phyloP scores from a whole-genome alignment of 2,329 filamentous ascomycete species.

The Cucurbitaria berberidis region DNA sequence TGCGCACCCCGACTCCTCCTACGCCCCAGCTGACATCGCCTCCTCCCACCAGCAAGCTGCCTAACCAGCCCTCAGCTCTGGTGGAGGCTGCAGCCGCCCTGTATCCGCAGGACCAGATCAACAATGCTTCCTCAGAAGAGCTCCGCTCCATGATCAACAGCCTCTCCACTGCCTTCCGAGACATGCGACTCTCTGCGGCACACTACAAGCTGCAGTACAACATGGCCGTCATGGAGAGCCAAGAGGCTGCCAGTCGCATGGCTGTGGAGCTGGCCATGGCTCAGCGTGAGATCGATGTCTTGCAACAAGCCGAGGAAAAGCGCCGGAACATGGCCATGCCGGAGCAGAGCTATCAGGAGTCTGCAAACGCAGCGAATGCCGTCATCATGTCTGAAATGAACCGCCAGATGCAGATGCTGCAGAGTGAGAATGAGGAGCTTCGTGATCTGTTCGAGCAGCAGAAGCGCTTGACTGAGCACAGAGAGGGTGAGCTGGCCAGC shows the following conservation, averaged over 20 bases:
- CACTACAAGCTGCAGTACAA: constrained; percentile 92
- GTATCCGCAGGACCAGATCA: constrained; percentile 60
- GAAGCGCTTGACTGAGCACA: constrained; percentile 78
- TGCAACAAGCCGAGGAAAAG: constrained; percentile 75
- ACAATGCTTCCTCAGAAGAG: constrained; percentile 58
- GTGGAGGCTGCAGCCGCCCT: constrained; percentile 46
- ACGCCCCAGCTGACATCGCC: constrained; percentile 57
- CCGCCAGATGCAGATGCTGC: constrained; percentile 67
- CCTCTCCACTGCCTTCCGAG: constrained; percentile 62
- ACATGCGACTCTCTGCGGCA: constrained; percentile 80
- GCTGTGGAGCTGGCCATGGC: constrained; percentile 92
- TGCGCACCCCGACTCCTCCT: constrained; percentile 59
- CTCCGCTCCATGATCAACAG: constrained; percentile 61
- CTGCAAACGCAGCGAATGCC: constrained; percentile 62
- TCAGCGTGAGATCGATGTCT: constrained; percentile 83
- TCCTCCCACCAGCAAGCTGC: constrained; percentile 51
- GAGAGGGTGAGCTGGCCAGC: constrained; percentile 73
- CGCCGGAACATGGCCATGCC: constrained; percentile 61
- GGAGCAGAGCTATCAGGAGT: constrained; percentile 61
- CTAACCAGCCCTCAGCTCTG: constrained; percentile 33
- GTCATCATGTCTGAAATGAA: constrained; percentile 56
- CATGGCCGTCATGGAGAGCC: constrained; percentile 81
- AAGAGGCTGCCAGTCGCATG: constrained; percentile 83
- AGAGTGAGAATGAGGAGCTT: constrained; percentile 69
- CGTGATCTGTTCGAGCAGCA: constrained; percentile 72